Percentiles rank a stretch among this genome's conserved stretches.
Conservation (phyloP, 2,329 filamentous ascomycete genomes). For the Huntiella moniliformis region DNA sequence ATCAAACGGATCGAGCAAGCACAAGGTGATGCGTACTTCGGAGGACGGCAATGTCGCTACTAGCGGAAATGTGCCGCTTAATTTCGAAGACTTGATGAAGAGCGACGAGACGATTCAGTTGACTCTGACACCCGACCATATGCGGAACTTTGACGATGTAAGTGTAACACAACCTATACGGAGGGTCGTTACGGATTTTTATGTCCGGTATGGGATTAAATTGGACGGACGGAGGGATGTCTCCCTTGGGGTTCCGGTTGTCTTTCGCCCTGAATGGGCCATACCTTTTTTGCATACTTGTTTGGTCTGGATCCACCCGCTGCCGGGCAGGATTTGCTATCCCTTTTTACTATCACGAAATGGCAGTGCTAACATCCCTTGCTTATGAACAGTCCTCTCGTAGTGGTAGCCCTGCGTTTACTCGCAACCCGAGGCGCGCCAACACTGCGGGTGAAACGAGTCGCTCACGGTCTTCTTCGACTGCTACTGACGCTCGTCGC, state of each 20-base stretch:
- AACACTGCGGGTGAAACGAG: constrained; percentile 24
- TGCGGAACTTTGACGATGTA: constrained; percentile 49
- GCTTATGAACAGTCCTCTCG: constrained; percentile 5
- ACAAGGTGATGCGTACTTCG: constrained; percentile 36
- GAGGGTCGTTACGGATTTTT: not conserved
- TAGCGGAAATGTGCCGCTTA: constrained; percentile 41
- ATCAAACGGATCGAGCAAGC: constrained; percentile 32
- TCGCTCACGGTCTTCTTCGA: constrained; percentile 31
- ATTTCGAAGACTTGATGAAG: constrained; percentile 64
- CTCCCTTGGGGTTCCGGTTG: not conserved
- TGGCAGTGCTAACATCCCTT: constrained; percentile 1
- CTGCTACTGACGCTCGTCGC: constrained; percentile 18
- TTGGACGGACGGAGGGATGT: not conserved
- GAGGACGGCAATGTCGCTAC: constrained; percentile 33
- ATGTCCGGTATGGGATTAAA: not conserved
- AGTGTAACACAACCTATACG: constrained; percentile 1
- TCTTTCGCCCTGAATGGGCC: not conserved
- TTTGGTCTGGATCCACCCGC: too few relatives aligned
- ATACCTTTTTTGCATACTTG: too few relatives aligned
- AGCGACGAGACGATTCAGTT: constrained; percentile 70
- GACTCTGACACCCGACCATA: constrained; percentile 61
- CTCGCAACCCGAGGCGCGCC: constrained; percentile 26
- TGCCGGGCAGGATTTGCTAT: not conserved
- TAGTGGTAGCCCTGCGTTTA: constrained; percentile 22
- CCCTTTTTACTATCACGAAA: not conserved